Conservation (phyloP, 2,329 filamentous ascomycete genomes). For the Ascochyta clinopodiicola region DNA sequence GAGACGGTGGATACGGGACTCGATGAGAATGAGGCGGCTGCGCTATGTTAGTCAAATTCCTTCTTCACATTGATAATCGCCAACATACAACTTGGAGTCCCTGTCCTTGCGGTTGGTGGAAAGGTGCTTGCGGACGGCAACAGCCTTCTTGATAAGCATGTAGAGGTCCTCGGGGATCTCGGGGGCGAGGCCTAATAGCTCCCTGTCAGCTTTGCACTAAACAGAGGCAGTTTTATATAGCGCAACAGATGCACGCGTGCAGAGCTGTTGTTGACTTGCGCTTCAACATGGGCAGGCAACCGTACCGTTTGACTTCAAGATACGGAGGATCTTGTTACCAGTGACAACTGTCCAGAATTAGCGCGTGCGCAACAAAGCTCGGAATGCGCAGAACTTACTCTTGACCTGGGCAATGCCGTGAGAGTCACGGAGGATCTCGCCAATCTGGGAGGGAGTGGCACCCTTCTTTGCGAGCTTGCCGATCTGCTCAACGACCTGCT, state of each 20-base stretch:
- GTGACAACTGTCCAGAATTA: slow-evolving; percentile 51
- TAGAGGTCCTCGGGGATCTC: slow-evolving; percentile 99
- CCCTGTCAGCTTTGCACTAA: slow-evolving; percentile 47
- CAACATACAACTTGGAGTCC: slow-evolving; percentile 86
- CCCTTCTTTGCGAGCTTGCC: slow-evolving; percentile 99
- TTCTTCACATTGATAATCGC: not conserved
- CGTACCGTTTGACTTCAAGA: slow-evolving; percentile 97
- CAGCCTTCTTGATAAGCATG: slow-evolving; percentile 99
- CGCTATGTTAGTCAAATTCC: slow-evolving; percentile 14
- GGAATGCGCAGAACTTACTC: slow-evolving; percentile 64
- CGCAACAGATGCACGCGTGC: slow-evolving; percentile 65
- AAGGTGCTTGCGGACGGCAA: slow-evolving; percentile 94
- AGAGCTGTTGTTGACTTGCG: slow-evolving; percentile 48
- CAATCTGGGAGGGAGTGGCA: slow-evolving; percentile 97
- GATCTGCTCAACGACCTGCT: slow-evolving; percentile 99
- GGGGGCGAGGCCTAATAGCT: slow-evolving; percentile 83
- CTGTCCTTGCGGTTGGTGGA: slow-evolving; percentile 99
- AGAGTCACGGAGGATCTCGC: slow-evolving; percentile 96
- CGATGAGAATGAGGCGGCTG: slow-evolving; percentile 96
- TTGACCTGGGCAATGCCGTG: slow-evolving; percentile 99
- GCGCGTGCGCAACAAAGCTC: slow-evolving; percentile 1
- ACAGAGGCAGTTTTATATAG: slow-evolving; percentile 63
- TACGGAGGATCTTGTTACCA: slow-evolving; percentile 99
- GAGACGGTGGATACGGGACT: slow-evolving; percentile 99
- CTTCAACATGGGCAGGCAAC: slow-evolving; percentile 55